These are phyloP conservation scores for Colletotrichum cuscutae DNA, from an alignment of 2,329 filamentous ascomycete species.

Conservation along the genomic window DNA sequence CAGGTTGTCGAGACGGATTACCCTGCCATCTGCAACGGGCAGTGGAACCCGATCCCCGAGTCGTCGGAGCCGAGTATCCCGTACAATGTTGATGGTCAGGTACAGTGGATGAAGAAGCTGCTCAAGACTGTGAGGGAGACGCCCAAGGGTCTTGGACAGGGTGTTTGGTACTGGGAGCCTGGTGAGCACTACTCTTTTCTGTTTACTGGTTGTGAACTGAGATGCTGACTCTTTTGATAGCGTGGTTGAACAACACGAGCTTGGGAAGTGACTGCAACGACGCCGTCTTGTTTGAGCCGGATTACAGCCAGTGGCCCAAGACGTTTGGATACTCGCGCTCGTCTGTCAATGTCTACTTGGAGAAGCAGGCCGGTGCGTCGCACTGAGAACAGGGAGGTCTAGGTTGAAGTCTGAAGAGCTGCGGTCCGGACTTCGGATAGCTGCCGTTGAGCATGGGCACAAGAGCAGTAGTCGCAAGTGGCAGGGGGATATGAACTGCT, in stretches of 20 bases:
- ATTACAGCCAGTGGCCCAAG: constrained; percentile 28
- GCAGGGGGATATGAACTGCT: not conserved
- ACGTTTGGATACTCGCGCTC: constrained; percentile 23
- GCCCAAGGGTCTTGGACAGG: constrained; percentile 21
- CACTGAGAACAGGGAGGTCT: not conserved
- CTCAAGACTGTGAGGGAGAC: constrained; percentile 19
- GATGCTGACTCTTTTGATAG: not conserved
- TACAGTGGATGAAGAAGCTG: constrained; percentile 19
- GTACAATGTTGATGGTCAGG: constrained; percentile 25
- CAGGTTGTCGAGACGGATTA: constrained; percentile 33
- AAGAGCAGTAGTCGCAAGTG: not conserved
- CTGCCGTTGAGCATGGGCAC: not conserved
- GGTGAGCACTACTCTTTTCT: not conserved
- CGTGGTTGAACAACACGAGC: constrained; percentile 27
- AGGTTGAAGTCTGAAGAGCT: not conserved
- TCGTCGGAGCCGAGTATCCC: constrained; percentile 29
- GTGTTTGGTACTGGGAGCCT: constrained; percentile 28
- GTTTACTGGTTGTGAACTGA: no score
- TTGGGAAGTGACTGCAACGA: constrained; percentile 30
- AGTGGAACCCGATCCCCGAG: constrained; percentile 27
- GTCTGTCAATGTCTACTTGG: constrained; percentile 23
- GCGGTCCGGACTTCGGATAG: not conserved
- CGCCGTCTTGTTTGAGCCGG: constrained; percentile 26
- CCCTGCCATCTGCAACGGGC: constrained; percentile 28
- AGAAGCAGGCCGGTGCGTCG: not conserved